phyloP scores from a whole-genome alignment of 148 eudicot species.

The Dianthus caryophyllus region DNA sequence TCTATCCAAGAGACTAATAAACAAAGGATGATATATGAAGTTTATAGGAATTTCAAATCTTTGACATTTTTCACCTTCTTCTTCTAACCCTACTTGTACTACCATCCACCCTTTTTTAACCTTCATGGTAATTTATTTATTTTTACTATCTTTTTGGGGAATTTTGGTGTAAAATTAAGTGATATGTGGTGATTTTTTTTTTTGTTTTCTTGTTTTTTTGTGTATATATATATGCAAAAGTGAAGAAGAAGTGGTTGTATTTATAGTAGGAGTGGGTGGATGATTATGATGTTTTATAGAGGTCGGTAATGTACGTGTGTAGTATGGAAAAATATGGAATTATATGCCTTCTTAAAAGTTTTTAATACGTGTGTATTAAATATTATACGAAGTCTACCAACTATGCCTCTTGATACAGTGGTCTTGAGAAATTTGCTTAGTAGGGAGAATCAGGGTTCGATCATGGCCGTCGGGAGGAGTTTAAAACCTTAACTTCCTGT shows the following conservation, averaged over 20 bases:
- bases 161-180: not conserved
- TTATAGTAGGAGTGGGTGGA: constrained; percentile 21
- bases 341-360: not conserved
- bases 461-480: too few relatives aligned
- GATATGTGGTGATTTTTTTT: not conserved
- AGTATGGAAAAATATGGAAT: not conserved
- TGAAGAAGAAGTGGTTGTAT: not conserved
- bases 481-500: too few relatives aligned
- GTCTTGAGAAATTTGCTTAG: too few relatives aligned
- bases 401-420: too few relatives aligned
- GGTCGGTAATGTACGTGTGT: constrained; percentile 17
- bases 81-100: constrained; percentile 37
- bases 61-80: constrained; percentile 18
- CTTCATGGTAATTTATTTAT: constrained; percentile 25
- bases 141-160: not conserved
- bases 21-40: constrained; percentile 43
- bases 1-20: constrained; percentile 31
- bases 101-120: constrained; percentile 43
- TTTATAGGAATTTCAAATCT: constrained; percentile 42
- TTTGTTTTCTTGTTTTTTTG: too few relatives aligned
- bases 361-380: too few relatives aligned
- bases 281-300: not conserved
- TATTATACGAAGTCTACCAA: too few relatives aligned
- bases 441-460: too few relatives aligned
- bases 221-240: not conserved